phyloP scores from a whole-genome alignment of 139 green algal species.

The Chloropicon primus region DNA sequence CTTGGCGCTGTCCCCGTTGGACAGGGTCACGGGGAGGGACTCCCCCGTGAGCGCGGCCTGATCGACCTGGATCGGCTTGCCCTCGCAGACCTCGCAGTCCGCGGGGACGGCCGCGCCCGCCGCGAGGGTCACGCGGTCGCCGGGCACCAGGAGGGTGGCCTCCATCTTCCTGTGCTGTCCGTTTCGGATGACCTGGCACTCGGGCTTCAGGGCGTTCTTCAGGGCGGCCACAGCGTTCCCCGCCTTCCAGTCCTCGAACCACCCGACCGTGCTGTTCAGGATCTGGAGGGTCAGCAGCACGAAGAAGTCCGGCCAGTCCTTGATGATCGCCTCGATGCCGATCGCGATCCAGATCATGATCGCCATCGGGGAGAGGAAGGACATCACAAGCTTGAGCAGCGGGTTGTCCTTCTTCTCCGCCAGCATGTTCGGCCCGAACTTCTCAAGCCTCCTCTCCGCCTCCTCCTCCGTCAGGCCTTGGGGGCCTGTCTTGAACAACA shows the following conservation, averaged over 20 bases:
- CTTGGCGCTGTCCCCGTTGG: slow-evolving; percentile 50
- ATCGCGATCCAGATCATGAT: slow-evolving; percentile 85
- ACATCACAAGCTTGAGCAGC: not conserved
- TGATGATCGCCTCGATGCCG: slow-evolving; percentile 53
- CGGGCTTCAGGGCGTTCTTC: slow-evolving; percentile 66
- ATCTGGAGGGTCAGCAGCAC: slow-evolving; percentile 75
- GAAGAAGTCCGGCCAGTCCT: slow-evolving; percentile 48
- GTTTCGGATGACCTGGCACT: slow-evolving; percentile 58
- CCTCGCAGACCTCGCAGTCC: slow-evolving; percentile 42
- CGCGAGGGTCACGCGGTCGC: slow-evolving; percentile 57
- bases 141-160: slow-evolving; percentile 47
- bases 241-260: slow-evolving; percentile 63
- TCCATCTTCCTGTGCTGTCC: slow-evolving; percentile 52
- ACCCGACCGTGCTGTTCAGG: slow-evolving; percentile 62
- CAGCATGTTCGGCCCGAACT: not conserved
- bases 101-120: slow-evolving; percentile 55
- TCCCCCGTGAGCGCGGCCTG: slow-evolving; percentile 73
- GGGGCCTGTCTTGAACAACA: not conserved
- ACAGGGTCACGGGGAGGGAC: slow-evolving; percentile 69
- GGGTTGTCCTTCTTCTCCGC: not conserved
- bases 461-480: not conserved
- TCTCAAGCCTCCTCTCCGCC: not conserved
- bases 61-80: slow-evolving; percentile 47
- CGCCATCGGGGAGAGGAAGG: slow-evolving; percentile 61
- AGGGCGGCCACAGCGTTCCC: slow-evolving; percentile 62